Percentiles rank a stretch among this genome's conserved stretches.
These are phyloP conservation scores for Williopsis jadinii DNA, from an alignment of 1,139 yeast species.

Conservation along the genomic window DNA sequence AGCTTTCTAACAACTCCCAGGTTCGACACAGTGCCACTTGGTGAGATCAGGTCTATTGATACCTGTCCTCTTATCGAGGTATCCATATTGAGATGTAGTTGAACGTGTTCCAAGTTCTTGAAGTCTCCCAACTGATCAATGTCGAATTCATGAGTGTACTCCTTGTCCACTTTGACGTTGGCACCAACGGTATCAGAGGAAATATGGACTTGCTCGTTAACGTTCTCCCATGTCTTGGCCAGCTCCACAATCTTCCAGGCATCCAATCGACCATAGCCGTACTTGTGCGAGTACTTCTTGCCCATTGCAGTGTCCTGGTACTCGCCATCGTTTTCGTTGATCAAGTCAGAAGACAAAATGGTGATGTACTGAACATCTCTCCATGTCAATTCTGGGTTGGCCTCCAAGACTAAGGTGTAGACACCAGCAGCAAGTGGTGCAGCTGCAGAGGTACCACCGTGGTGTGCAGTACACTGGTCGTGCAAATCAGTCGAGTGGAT, in stretches of 20 bases:
- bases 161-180: slow-evolving; percentile 21
- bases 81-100: slow-evolving; percentile 67
- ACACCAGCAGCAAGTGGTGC: slow-evolving; percentile 98
- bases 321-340: slow-evolving; percentile 54
- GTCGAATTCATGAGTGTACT: slow-evolving; percentile 36
- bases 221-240: slow-evolving; percentile 75
- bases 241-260: slow-evolving; percentile 67
- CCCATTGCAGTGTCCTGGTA: slow-evolving; percentile 21
- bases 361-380: slow-evolving; percentile 88
- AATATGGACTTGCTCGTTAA: slow-evolving; percentile 69
- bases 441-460: slow-evolving; percentile 98
- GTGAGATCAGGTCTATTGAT: slow-evolving; percentile 61
- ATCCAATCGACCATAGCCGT: slow-evolving; percentile 92
- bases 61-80: slow-evolving; percentile 66
- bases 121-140: slow-evolving; percentile 50
- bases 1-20: slow-evolving; percentile 63
- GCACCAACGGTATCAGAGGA: slow-evolving; percentile 13
- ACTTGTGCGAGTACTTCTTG: slow-evolving; percentile 64
- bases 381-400: slow-evolving; percentile 89
- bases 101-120: slow-evolving; percentile 76
- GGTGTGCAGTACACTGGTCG: slow-evolving; percentile 60
- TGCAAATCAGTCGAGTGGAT: slow-evolving; percentile 88
- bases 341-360: slow-evolving; percentile 60
- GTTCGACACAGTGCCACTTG: slow-evolving; percentile 65
- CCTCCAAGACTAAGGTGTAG: slow-evolving; percentile 72